Base-by-base conservation (phyloP, 768 basidiomycete species). In the Pulveroboletus frians region DNA sequence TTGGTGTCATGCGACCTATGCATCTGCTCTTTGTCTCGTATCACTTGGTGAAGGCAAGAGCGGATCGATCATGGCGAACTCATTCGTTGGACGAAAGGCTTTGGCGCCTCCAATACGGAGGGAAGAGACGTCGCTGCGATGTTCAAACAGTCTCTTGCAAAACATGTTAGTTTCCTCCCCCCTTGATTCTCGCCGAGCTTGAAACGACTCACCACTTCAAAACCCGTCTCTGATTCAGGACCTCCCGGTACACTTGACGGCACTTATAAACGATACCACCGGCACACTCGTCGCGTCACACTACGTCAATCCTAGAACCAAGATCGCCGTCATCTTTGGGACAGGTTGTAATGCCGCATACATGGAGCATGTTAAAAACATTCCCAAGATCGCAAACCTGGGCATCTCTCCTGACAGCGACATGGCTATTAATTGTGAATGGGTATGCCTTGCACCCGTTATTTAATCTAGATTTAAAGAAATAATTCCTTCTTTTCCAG, bases 81-180 rank as follows among this genome's bases (percentile, higher is more conserved):
- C 32, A 92, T 97, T 60, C 86, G 95, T 15, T 99, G 96, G 96
- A 99, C 96, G n/a, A 99, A 99, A 69, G 96, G 96, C 55, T 98
- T 98, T 60, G 92, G 92, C 29, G 88, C 88, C 0, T 66, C 79
- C 5, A 92, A 94, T 63, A 92, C 91, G 15, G 96, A 98, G 69
- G 94, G 94, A 15, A 73, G 79, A 47, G 91, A 99, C 60, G 92
- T 95, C 11, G 94, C 91, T 4, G 88, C 76, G 34, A 94, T 99
- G 91, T 95, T 99, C 73, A 80, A 82, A 42, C 69, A 82, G 48
- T 85, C 89, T 13, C 79, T 99, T 39, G 74, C 74, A 49, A 89
- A 86, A 75, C 73, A 79, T 62, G 91, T 92, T 46, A 10, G 86
- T 72, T 47, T 35, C 30, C 18, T 36, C 36, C 49, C 30, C 17